Percentiles rank a stretch among this genome's conserved stretches.
Conservation (phyloP, 257 asterid species). For the Oldenlandia corymbosa region DNA sequence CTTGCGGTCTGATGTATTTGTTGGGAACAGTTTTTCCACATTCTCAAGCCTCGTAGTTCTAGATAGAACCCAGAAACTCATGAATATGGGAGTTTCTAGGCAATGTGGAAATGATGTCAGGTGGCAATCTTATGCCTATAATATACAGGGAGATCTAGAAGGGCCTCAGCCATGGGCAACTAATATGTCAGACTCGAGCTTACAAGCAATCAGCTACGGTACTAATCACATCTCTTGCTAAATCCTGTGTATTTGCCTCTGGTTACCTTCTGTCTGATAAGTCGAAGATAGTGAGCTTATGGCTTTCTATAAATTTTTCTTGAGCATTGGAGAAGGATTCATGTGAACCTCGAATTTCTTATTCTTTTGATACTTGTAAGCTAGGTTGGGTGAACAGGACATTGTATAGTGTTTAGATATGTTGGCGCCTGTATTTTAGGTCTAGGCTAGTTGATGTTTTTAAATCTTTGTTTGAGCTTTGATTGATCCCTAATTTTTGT, state of each 20-base stretch:
- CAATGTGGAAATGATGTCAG: conserved; percentile 43
- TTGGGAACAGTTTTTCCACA: conserved; percentile 89
- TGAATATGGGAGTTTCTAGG: conserved; percentile 27
- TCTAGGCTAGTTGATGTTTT: not conserved
- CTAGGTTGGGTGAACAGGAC: not conserved
- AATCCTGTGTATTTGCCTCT: not conserved
- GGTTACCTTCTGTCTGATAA: no score
- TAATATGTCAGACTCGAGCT: conserved; percentile 73
- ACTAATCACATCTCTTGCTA: conserved; percentile 59
- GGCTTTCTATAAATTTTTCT: not conserved
- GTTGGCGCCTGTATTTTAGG: not conserved
- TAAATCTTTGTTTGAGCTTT: not conserved
- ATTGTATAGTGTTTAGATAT: not conserved
- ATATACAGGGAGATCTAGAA: conserved; percentile 40
- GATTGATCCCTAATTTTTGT: not conserved
- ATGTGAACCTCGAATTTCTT: not conserved
- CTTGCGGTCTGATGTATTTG: conserved; percentile 72
- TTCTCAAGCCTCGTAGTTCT: conserved; percentile 91
- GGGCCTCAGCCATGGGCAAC: conserved; percentile 70
- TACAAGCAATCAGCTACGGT: conserved; percentile 81
- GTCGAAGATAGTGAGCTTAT: not conserved
- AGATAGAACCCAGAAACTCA: conserved; percentile 74
- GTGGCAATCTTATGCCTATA: conserved; percentile 78
- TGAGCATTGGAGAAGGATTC: not conserved
- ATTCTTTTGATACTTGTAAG: not conserved